Base-by-base conservation (phyloP, 176 grass and related monocot species). In the Phragmites australis region DNA sequence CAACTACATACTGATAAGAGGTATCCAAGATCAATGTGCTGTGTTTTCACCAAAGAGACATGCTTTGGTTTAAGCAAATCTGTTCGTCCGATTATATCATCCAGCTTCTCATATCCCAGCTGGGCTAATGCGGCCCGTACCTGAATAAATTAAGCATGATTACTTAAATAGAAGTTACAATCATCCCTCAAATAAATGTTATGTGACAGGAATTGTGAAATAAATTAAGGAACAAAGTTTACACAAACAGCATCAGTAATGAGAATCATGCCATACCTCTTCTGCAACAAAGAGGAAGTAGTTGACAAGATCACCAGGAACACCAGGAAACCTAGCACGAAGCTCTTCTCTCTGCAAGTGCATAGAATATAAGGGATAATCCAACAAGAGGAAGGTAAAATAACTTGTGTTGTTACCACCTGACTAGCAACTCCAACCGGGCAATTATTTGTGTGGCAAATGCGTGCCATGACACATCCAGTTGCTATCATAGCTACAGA, bases 401-500 rank as follows among this genome's bases (percentile, higher is more conserved):
- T n/a, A 77, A 87, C 23, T 57, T 80, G 56, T 65, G 60, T 58
- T 83, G 43, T 64, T 83, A 89, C 47, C 70, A 98, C 97, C 97
- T 99, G 97, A 91, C 97, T 99, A 56, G 97, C 97, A 72, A 99
- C 97, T 81, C 97, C 97, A 82, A 99, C 97, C 44, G 97, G 97
- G 55, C 97, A 99, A 68, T 99, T 99, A 74, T 99, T 99, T 83
- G 97, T 99, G 85, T 99, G 97, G 84, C 97, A 99, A 76, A 99
- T 99, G 25, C 97, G 92, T 52, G 97, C 97, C 97, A 99, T 99
- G 76, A 99, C 90, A 88, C 97, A 99, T 56, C 97, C 97, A 39
- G 97, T 99, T 75, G 97, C 97, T 88, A 99, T 99, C 97, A 99
- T 99, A 80, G 97, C 97, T 67, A 99, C 97, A 63, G 97, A 99